Evolutionary conservation across 179 eudicot species (phyloP), one percentile per base, ranked within the genome.

Genomic region (Carnegiea gigantea): DNA sequence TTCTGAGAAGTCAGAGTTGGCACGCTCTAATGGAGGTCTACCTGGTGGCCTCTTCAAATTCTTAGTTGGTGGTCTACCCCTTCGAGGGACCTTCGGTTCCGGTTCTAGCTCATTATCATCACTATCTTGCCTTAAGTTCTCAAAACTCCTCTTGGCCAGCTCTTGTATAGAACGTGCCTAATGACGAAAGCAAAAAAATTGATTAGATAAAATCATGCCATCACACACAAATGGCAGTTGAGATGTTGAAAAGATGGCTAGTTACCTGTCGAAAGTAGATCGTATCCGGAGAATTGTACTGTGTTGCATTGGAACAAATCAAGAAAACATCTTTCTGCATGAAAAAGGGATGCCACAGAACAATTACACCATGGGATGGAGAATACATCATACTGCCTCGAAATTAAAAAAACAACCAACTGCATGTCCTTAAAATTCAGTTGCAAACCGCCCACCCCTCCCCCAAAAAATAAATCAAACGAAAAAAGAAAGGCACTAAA

Each of bases 281-380:
- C 5, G 99, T 94, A 74, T 92, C 93, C 3, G 94, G 89, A 82
- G 96, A 86, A 87, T 96, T 96, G 70, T 94, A 96, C 78, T 90
- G 93, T 98, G 92, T 94, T 82, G 96, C 99, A 88, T 96, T 96
- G 79, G 98, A 89, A 87, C 96, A 92, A 71, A 96, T 90, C 89
- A 94, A 86, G 83, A 85, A 86, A 12, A 96, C 88, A 83, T 96
- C 99, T 83, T 90, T 88, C 99, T 96, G 98, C 92, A 89, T 13
- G 36, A 81, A n/a, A 87, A 73, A 73, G 28, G 51, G 24, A 54
- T 36, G 36, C 70, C 77, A 73, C n/a, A 30, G 12, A 26, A 17
- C 2, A 13, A 62, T 62, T 71, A 24, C 17, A 24, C 9, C 8
- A 6, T 26, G 64, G 78, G 46, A 51, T 38, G 6, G 48, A 76